Conservation (phyloP, 2,329 filamentous ascomycete genomes). For the Penicillium sp. region DNA sequence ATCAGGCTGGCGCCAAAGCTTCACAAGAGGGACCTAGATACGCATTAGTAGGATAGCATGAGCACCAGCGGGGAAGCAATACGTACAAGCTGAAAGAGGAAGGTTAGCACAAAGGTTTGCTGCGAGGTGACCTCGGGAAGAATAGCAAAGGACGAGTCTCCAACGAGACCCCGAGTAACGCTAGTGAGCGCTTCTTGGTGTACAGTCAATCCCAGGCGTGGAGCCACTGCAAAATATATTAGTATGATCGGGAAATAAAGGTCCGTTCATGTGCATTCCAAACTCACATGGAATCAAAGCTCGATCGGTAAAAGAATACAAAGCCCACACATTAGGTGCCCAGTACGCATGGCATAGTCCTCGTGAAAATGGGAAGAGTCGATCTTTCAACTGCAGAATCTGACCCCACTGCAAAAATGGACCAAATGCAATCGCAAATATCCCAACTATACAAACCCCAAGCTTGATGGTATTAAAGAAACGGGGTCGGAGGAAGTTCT, state of each 20-base stretch:
- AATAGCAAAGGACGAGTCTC: slow-evolving; percentile 90
- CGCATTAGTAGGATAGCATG: not conserved
- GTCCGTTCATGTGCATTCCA: not conserved
- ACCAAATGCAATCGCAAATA: slow-evolving; percentile 82
- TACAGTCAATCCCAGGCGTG: slow-evolving; percentile 72
- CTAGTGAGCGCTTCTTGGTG: slow-evolving; percentile 76
- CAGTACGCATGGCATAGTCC: slow-evolving; percentile 97
- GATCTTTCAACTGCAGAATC: slow-evolving; percentile 76
- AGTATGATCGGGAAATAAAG: slow-evolving; percentile 24
- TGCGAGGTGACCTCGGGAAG: slow-evolving; percentile 81
- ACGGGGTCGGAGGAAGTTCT: slow-evolving; percentile 72
- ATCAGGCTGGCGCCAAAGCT: slow-evolving; percentile 67
- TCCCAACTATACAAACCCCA: slow-evolving; percentile 66
- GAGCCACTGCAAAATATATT: slow-evolving; percentile 63
- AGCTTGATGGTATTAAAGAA: slow-evolving; percentile 82
- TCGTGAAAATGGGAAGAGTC: slow-evolving; percentile 90
- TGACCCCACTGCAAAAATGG: slow-evolving; percentile 83
- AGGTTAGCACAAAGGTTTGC: slow-evolving; percentile 77
- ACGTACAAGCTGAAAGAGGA: slow-evolving; percentile 72
- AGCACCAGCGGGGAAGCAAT: not conserved
- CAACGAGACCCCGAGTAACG: slow-evolving; percentile 88
- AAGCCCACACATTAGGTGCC: slow-evolving; percentile 95
- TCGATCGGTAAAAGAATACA: slow-evolving; percentile 90
- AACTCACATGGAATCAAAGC: slow-evolving; percentile 74
- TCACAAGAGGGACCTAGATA: slow-evolving; percentile 66